These are phyloP conservation scores for Emmonsia crescens DNA, from an alignment of 2,329 filamentous ascomycete genomes.

Conservation along the genomic window DNA sequence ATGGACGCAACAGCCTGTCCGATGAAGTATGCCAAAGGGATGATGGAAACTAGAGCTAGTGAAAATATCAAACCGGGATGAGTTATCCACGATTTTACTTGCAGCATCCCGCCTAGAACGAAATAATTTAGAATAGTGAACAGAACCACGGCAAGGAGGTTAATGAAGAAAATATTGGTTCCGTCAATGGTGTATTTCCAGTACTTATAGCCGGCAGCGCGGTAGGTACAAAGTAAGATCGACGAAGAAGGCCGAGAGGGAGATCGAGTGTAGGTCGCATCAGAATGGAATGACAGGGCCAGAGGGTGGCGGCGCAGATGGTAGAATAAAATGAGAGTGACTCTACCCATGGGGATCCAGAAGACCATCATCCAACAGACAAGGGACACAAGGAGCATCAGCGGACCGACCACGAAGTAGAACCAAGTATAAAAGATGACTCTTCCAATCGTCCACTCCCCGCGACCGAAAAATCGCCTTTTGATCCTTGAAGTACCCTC, in stretches of 20 bases:
- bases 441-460: constrained; percentile 87
- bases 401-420: constrained; percentile 80
- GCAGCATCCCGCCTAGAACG: constrained; percentile 58
- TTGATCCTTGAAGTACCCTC: constrained; percentile 48
- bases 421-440: constrained; percentile 96
- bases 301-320: constrained; percentile 88
- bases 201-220: constrained; percentile 86
- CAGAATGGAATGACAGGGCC: constrained; percentile 84
- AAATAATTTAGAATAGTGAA: constrained; percentile 93
- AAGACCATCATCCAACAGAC: constrained; percentile 97
- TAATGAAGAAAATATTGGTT: constrained; percentile 98
- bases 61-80: constrained; percentile 78
- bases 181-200: constrained; percentile 99
- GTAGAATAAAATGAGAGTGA: constrained; percentile 78
- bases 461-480: constrained; percentile 82
- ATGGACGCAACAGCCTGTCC: constrained; percentile 97
- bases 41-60: constrained; percentile 78
- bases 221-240: constrained; percentile 91
- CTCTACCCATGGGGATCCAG: constrained; percentile 96
- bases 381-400: constrained; percentile 71
- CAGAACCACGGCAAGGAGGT: constrained; percentile 82
- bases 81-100: constrained; percentile 62
- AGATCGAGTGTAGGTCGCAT: constrained; percentile 61
- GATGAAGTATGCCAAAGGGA: constrained; percentile 95
- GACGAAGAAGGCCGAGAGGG: constrained; percentile 65